Percentiles rank a stretch among this genome's conserved stretches.
Conservation (phyloP, 208 protist species). For the Trypanosoma caninum region DNA sequence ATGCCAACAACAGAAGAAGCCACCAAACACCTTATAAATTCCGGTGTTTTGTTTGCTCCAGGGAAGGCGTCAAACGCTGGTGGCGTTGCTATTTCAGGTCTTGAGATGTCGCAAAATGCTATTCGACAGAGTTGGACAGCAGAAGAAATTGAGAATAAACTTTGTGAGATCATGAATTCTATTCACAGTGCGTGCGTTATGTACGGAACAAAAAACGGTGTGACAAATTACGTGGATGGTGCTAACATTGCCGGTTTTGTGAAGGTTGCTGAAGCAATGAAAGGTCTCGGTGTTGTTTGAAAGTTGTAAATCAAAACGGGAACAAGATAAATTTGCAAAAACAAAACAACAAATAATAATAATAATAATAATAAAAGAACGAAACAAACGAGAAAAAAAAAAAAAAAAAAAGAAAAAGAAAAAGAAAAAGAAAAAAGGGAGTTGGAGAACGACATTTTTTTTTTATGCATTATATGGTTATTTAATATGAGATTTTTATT, state of each 20-base stretch:
- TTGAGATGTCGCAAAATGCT: slow-evolving; percentile 96
- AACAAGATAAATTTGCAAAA: too few relatives aligned
- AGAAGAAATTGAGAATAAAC: slow-evolving; percentile 86
- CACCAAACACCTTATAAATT: slow-evolving; percentile 53
- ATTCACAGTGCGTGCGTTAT: slow-evolving; percentile 77
- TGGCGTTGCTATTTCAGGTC: slow-evolving; percentile 90
- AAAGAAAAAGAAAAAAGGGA: too few relatives aligned
- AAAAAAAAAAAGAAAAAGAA: too few relatives aligned
- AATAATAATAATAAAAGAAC: too few relatives aligned
- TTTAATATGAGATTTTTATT: too few relatives aligned
- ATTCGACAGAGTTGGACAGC: slow-evolving; percentile 69
- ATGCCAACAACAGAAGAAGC: slow-evolving; percentile 90
- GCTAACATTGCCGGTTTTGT: slow-evolving; percentile 94
- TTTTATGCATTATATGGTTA: too few relatives aligned
- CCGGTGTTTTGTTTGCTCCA: slow-evolving; percentile 78
- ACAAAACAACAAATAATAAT: too few relatives aligned
- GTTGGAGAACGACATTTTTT: too few relatives aligned
- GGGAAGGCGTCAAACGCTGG: slow-evolving; percentile 94
- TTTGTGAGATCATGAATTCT: slow-evolving; percentile 87
- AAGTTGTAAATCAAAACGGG: too few relatives aligned
- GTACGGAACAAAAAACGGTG: slow-evolving; percentile 49
- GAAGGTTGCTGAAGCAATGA: slow-evolving; percentile 76
- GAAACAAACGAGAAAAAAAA: too few relatives aligned
- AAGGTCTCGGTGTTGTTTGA: slow-evolving; percentile 62
- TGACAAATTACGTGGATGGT: slow-evolving; percentile 69